phyloP scores from a whole-genome alignment of 371 early-diverging fungal species.

The Capillidium rhysosporum region DNA sequence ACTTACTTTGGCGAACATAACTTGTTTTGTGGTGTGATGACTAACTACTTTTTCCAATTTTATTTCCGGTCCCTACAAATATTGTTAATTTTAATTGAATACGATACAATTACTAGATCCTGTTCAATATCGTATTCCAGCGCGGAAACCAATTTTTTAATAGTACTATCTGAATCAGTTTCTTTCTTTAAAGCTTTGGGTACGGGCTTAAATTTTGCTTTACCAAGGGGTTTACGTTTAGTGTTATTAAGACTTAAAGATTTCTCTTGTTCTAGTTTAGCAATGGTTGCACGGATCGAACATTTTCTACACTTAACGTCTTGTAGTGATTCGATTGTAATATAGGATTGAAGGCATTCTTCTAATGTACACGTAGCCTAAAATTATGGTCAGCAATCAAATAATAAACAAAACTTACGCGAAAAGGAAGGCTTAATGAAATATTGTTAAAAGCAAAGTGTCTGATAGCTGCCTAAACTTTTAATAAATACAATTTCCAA shows the following conservation, averaged over 20 bases:
- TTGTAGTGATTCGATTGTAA: slow-evolving; percentile 42
- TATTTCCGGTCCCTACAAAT: slow-evolving; percentile 10
- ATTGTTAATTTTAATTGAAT: neutral
- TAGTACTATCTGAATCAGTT: neutral
- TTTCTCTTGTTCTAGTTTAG: slow-evolving; percentile 10
- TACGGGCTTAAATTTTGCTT: slow-evolving; percentile 4
- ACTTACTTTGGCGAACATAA: slow-evolving; percentile 22
- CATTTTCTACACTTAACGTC: slow-evolving; percentile 62
- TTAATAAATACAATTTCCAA: neutral
- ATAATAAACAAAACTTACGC: slow-evolving; percentile 12
- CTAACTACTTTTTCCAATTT: slow-evolving; percentile 16
- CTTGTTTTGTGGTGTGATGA: slow-evolving; percentile 31
- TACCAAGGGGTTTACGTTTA: slow-evolving; percentile 3
- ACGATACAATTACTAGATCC: slow-evolving; percentile 4
- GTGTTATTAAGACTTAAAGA: slow-evolving; percentile 8
- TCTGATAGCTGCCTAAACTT: slow-evolving; percentile 37
- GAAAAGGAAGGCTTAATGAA: slow-evolving; percentile 47
- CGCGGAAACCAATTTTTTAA: slow-evolving; percentile 1
- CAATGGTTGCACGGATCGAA: slow-evolving; percentile 31
- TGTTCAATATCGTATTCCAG: slow-evolving; percentile 13
- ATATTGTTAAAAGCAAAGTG: slow-evolving; percentile 69
- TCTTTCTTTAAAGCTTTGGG: neutral
- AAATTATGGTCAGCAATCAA: neutral
- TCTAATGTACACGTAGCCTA: slow-evolving; percentile 36
- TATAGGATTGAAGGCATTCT: slow-evolving; percentile 38